Evolutionary conservation across 2,329 filamentous ascomycete species (phyloP).

Genomic region (Arachnopeziza araneosa): DNA sequence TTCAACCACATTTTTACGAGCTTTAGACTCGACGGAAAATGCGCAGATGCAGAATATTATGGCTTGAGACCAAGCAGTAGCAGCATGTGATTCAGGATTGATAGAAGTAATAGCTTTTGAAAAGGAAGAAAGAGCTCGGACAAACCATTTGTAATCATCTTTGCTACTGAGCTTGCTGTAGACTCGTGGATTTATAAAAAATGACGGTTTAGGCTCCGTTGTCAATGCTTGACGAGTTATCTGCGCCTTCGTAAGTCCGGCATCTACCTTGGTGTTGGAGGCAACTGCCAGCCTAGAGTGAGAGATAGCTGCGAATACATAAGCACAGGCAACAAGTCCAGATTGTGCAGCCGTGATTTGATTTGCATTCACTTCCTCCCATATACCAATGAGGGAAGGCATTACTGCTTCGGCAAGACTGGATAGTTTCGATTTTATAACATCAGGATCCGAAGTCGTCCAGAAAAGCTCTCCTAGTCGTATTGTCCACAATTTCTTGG

Average conservation of each 20-base stretch:
- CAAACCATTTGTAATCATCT: conserved; percentile 75
- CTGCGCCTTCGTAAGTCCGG: conserved; percentile 55
- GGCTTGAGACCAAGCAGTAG: conserved; percentile 73
- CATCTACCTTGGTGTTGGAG: conserved; percentile 48
- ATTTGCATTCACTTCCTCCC: conserved; percentile 74
- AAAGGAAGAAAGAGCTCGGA: conserved; percentile 61
- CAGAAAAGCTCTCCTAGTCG: conserved; percentile 67
- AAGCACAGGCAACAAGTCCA: conserved; percentile 74
- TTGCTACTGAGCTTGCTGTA: conserved; percentile 72
- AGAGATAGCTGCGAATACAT: conserved; percentile 63
- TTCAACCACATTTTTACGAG: conserved; percentile 58
- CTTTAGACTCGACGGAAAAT: conserved; percentile 50
- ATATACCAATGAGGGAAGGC: conserved; percentile 59
- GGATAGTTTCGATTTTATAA: conserved; percentile 42
- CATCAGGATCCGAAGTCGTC: conserved; percentile 41
- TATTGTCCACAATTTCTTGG: conserved; percentile 76
- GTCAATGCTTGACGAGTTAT: conserved; percentile 61
- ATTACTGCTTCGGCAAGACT: conserved; percentile 49
- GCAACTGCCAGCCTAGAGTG: conserved; percentile 47
- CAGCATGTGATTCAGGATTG: conserved; percentile 45
- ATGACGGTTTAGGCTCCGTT: conserved; percentile 76
- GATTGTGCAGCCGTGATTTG: conserved; percentile 73
- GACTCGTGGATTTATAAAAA: conserved; percentile 76
- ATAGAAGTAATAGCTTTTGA: conserved; percentile 44
- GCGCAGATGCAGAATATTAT: conserved; percentile 74